These are phyloP conservation scores for Stygiomarasmius scandens DNA, from an alignment of 1,284 basidiomycete species.

Conservation along the genomic window DNA sequence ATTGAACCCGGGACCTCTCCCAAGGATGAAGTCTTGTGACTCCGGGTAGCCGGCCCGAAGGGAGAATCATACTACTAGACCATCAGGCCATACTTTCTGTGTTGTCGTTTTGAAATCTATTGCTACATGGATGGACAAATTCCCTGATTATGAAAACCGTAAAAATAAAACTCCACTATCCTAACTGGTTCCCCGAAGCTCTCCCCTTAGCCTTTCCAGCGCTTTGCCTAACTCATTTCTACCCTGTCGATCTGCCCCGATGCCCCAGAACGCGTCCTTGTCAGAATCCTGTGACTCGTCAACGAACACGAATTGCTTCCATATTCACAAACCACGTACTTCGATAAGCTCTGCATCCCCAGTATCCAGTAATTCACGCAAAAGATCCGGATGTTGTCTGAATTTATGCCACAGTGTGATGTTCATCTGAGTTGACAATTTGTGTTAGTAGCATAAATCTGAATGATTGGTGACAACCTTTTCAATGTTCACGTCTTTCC, in stretches of 20 bases:
- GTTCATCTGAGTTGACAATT: constrained; percentile 53
- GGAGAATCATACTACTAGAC: constrained; percentile 8
- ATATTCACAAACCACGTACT: constrained; percentile 43
- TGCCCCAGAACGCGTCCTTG: constrained; percentile 72
- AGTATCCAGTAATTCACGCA: constrained; percentile 56
- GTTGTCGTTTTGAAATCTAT: too few relatives aligned
- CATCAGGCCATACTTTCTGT: constrained; percentile 2
- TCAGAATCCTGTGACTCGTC: constrained; percentile 53
- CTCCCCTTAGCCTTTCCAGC: constrained; percentile 56
- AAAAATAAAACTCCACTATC: too few relatives aligned
- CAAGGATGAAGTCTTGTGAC: background rate
- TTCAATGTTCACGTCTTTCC: constrained; percentile 62
- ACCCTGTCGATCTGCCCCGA: constrained; percentile 60
- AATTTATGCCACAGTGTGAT: constrained; percentile 61
- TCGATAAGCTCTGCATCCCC: constrained; percentile 64
- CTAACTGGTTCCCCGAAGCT: constrained; percentile 36
- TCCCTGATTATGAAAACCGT: too few relatives aligned
- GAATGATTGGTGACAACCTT: constrained; percentile 41
- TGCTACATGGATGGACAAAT: too few relatives aligned
- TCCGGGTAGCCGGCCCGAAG: too few relatives aligned
- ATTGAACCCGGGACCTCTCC: constrained; percentile 10
- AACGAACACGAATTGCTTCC: constrained; percentile 4
- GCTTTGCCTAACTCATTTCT: constrained; percentile 75
- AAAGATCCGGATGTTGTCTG: constrained; percentile 59
- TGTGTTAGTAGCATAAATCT: background rate